These are phyloP conservation scores for Carex sylvatica DNA, from an alignment of 202 grass and related monocot genomes.

Conservation along the genomic window DNA sequence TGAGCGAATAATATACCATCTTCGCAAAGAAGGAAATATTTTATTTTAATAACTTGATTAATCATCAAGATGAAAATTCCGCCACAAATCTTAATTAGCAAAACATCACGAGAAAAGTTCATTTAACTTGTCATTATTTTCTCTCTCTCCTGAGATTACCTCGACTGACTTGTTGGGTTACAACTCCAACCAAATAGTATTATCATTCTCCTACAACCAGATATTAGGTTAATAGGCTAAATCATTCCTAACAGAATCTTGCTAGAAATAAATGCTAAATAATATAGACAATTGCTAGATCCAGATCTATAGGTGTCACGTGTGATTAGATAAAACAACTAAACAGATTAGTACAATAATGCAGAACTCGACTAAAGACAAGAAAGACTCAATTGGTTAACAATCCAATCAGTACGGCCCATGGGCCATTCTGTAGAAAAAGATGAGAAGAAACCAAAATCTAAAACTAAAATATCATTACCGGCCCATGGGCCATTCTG, in stretches of 20 bases:
- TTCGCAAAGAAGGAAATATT: background rate
- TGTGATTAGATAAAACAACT: conserved; percentile 11
- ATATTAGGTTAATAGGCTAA: background rate
- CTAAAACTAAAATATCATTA: no score
- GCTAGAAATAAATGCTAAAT: background rate
- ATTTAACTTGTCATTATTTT: background rate
- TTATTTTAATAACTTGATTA: background rate
- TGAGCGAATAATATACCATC: background rate
- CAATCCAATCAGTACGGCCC: background rate
- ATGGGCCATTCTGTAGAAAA: background rate
- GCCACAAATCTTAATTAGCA: background rate
- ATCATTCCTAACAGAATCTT: conserved; percentile 3
- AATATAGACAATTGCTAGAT: background rate
- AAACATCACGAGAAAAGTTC: background rate
- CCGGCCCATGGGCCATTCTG: background rate
- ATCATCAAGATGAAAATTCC: background rate
- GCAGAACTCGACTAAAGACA: background rate
- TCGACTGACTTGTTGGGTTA: background rate
- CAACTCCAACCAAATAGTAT: background rate
- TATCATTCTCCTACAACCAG: background rate
- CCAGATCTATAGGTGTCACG: conserved; percentile 1
- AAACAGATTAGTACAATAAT: background rate
- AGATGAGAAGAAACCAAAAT: background rate
- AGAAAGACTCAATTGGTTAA: background rate
- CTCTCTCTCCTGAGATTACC: background rate